Percentiles rank a stretch among this genome's conserved stretches.
Evolutionary conservation across 169 alveolate species (phyloP).

Genomic region (Plasmodium adleri): DNA sequence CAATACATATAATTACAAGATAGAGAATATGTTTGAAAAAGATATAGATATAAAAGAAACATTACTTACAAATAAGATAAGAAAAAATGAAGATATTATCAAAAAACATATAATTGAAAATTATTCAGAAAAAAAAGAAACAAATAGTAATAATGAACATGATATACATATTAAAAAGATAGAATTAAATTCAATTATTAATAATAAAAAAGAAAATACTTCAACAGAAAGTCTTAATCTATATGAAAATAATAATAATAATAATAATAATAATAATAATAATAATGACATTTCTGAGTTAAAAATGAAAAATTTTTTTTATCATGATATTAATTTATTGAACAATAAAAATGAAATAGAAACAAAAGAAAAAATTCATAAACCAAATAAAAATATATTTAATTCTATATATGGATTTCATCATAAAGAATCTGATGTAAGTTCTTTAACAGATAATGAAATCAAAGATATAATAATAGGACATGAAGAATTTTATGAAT

Average conservation of each 20-base stretch:
- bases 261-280: not conserved
- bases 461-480: constrained; percentile 25
- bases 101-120: too few species aligned
- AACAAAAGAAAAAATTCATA: constrained; percentile 10
- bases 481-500: constrained; percentile 53
- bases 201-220: not conserved
- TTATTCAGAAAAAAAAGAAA: too few species aligned
- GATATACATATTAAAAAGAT: constrained; percentile 32
- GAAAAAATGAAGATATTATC: not conserved
- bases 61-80: too few species aligned
- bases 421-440: constrained; percentile 25
- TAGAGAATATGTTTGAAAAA: not conserved
- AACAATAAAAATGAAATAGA: constrained; percentile 1
- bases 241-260: not conserved
- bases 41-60: too few species aligned
- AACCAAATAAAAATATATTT: constrained; percentile 60
- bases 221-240: constrained; percentile 1
- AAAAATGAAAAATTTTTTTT: not conserved
- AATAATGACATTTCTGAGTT: not conserved
- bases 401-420: constrained; percentile 51
- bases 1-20: not conserved
- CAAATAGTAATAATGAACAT: not conserved
- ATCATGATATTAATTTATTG: not conserved
- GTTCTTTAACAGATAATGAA: constrained; percentile 38
- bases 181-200: constrained; percentile 20